Conservation (phyloP, 257 asterid species). For the Sherardia arvensis region DNA sequence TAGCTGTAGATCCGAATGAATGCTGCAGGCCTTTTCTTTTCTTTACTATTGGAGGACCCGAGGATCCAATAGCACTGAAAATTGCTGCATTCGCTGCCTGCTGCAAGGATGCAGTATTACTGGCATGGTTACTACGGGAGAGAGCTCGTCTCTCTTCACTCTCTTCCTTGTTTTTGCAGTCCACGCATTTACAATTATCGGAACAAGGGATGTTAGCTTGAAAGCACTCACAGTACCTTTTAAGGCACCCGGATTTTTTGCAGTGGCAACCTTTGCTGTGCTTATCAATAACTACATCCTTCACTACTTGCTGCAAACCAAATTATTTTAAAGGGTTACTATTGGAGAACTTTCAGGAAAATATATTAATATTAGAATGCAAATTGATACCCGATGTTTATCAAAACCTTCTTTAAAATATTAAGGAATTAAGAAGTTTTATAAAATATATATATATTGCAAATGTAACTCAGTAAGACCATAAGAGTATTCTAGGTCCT, state of each 20-base stretch:
- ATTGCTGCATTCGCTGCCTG: constrained; percentile 97
- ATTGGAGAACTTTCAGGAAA: background rate
- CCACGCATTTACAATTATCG: constrained; percentile 87
- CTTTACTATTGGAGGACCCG: constrained; percentile 76
- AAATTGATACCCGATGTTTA: background rate
- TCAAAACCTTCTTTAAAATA: background rate
- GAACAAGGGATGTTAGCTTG: constrained; percentile 93
- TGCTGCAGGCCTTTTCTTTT: constrained; percentile 72
- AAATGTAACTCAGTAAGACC: background rate
- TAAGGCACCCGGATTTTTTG: constrained; percentile 94
- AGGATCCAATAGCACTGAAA: constrained; percentile 80
- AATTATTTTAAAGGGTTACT: constrained; percentile 2
- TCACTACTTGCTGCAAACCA: constrained; percentile 50
- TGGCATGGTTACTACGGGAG: constrained; percentile 68
- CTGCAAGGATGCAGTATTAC: constrained; percentile 54
- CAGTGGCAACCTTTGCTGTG: constrained; percentile 96
- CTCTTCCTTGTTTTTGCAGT: constrained; percentile 89
- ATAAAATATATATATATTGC: background rate
- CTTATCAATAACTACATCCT: constrained; percentile 51
- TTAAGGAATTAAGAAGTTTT: too few species aligned
- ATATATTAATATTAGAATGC: background rate
- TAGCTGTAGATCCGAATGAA: constrained; percentile 36
- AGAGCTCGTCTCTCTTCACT: constrained; percentile 89
- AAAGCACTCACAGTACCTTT: constrained; percentile 90
- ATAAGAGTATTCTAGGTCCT: too few species aligned